Conservation (phyloP, 768 basidiomycete species). For the Mycena latifolia region DNA sequence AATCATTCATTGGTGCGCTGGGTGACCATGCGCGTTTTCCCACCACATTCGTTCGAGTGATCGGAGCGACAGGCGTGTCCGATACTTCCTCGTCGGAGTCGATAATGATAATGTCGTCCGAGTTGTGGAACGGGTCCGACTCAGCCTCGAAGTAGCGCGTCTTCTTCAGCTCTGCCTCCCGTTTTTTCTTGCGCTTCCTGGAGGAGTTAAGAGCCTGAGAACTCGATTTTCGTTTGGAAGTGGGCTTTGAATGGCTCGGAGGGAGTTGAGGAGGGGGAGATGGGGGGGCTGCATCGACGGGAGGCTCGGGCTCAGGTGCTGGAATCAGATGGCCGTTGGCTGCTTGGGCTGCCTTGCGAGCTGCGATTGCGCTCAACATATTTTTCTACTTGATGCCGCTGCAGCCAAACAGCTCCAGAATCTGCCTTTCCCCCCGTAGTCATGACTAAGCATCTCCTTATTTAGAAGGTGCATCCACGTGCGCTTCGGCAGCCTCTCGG, state of each 20-base stretch:
- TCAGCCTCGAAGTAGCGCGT: conserved; percentile 49
- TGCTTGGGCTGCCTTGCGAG: conserved; percentile 70
- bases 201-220: conserved; percentile 37
- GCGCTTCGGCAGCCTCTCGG: too few species aligned
- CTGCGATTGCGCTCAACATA: conserved; percentile 83
- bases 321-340: conserved; percentile 34
- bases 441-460: too few species aligned
- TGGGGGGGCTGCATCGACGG: conserved; percentile 32
- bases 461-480: too few species aligned
- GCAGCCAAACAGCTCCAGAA: background rate
- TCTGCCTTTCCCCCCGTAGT: too few species aligned
- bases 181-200: conserved; percentile 44
- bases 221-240: conserved; percentile 62
- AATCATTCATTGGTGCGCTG: conserved; percentile 61
- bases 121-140: conserved; percentile 47
- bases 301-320: conserved; percentile 27
- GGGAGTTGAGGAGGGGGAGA: conserved; percentile 22
- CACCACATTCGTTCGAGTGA: conserved; percentile 31
- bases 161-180: conserved; percentile 44
- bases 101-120: conserved; percentile 54
- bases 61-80: conserved; percentile 35
- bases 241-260: conserved; percentile 38
- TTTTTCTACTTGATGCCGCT: background rate
- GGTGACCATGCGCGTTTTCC: conserved; percentile 69
- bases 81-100: conserved; percentile 50